Base-by-base conservation (phyloP, 148 eudicot species). In the Arbutus unedo region DNA sequence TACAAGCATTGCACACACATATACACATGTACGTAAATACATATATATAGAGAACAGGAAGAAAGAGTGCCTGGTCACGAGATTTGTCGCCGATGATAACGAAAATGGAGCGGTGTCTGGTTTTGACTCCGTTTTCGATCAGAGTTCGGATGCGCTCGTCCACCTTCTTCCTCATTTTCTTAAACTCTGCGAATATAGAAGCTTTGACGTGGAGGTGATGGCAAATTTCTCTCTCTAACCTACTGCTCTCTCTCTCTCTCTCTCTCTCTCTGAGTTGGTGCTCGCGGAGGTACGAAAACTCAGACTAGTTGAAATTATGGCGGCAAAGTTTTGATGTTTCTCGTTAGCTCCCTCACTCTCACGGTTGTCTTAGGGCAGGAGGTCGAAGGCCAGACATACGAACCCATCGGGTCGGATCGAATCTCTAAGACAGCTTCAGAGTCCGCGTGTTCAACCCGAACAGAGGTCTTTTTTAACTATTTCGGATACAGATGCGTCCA, bases 41-140 rank as follows among this genome's bases (percentile, higher is more conserved):
- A 10, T 5, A 23, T 49, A 14, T 43, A 54, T 2, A 6, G 6
- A 14, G 16, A 53, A 18, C 4, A 64, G 9, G 70, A 21, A 57
- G 21, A 45, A n/a, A 48, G 57, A 55, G 72, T 81, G 74, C 98
- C 94, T 91, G 98, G 86, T 93, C 93, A 23, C 90, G 96, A 44
- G 92, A 94, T 71, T 96, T 96, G 85, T 96, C 99, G 14, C 98
- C 99, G 31, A 96, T 84, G 18, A 96, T 92, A 84, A 94, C 89
- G 51, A 96, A 90, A 79, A 96, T 74, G n/a, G 99, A 96, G 43
- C 99, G 98, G 81, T 94, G 99, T 21, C 91, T 85, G 38, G 81
- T 88, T 84, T 91, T 94, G 82, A 94, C 99, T 41, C 99, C 98
- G 81, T 96, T 96, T 59, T 96, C 97, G n/a, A 96, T 96, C 48